Percentiles rank a stretch among this genome's conserved stretches.
phyloP scores from a whole-genome alignment of 1,284 basidiomycete genomes.

The Moesziomyces globuligerus region DNA sequence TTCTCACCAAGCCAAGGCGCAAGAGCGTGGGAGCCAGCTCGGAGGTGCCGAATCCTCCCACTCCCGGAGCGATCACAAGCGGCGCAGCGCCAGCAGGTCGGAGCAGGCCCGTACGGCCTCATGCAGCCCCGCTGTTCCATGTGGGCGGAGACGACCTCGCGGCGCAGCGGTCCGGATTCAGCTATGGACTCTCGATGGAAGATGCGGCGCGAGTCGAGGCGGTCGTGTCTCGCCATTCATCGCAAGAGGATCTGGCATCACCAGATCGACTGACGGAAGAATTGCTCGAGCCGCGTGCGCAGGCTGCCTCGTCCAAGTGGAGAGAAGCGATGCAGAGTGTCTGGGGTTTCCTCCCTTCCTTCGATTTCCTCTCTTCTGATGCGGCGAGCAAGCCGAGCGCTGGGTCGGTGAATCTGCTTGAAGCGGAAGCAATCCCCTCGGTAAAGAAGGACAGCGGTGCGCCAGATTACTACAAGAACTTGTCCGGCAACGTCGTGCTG shows the following conservation, averaged over 20 bases:
- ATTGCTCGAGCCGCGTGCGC: conserved; percentile 4
- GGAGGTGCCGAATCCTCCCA: background rate
- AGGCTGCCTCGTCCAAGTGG: conserved; percentile 9
- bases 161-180: conserved; percentile 35
- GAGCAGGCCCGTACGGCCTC: conserved; percentile 2
- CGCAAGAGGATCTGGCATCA: conserved; percentile 13
- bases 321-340: conserved; percentile 30
- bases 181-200: conserved; percentile 37
- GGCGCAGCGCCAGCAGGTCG: background rate
- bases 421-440: conserved; percentile 48
- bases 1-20: conserved; percentile 21
- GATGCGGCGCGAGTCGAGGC: conserved; percentile 40
- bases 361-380: conserved; percentile 16
- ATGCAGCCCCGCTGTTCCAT: conserved; percentile 17
- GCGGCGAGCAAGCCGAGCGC: background rate
- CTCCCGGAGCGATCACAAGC: background rate
- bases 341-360: conserved; percentile 40
- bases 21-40: conserved; percentile 13
- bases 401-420: conserved; percentile 17
- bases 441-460: conserved; percentile 41
- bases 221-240: conserved; percentile 28
- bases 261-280: conserved; percentile 8
- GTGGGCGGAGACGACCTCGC: conserved; percentile 18
- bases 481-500: conserved; percentile 64
- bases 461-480: conserved; percentile 53